Base-by-base conservation (phyloP, 1,139 yeast genomes). In the Pichia sp. region DNA sequence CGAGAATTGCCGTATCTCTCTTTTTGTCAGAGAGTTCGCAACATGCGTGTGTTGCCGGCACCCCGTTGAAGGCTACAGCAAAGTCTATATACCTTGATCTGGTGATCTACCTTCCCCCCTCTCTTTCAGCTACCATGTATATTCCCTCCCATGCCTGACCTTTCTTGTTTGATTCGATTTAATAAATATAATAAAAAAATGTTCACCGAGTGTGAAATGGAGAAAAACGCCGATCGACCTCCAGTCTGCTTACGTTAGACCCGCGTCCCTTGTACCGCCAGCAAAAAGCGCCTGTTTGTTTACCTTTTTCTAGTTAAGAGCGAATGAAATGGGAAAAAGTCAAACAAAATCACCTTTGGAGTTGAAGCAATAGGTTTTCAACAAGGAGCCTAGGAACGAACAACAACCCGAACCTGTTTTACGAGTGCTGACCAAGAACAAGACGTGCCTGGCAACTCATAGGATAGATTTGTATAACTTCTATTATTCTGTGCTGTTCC, bases 11-110 rank as follows among this genome's bases (percentile, higher is more conserved):
- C 76, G 97, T 29, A 73, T 84, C 34, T 80, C 87, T n/a, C 74
- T 91, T 55, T 92, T 90, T 3, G 73, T 84, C 29, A 79, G 90
- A 58, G 87, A 88, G 14, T 85, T 86, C 64, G 83, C 81, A 56
- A 86, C 87, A 1, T 91, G 98, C 70, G 95, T 90, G 0, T 87
- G 96, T 64, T 91, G 98, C 65, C 78, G 96, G 48, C 74, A 84
- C 31, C 79, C 79, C 20, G 96, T 91, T 2, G 83, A 84, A 33
- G 82, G 80, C 2, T 79, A 73, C 61, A 75, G 80, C 55, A 77
- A 74, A 57, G 73, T 84, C 2, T 83, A 71, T 63, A 72, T 81
- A 20, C 87, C 87, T 20, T 82, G 43, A 36, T 6, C 4, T 36
- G 41, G 4, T 6, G 4, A 7, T 27, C 6, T 27, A 6, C 29